Conservation (phyloP, 78 protist genomes). For the Dictyostelium purpureum region DNA sequence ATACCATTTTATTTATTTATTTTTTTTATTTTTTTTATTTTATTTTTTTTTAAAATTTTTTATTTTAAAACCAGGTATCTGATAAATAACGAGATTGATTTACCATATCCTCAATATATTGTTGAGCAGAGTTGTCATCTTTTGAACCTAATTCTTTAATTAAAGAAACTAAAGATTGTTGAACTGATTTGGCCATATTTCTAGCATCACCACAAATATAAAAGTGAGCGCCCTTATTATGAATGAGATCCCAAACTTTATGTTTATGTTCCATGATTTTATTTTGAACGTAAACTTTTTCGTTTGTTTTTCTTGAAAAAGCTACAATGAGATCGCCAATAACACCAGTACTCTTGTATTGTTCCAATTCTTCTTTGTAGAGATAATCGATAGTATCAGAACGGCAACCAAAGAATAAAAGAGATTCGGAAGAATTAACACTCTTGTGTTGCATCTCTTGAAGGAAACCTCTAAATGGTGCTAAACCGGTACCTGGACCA, state of each 20-base stretch:
- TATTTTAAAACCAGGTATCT: constrained; percentile 82
- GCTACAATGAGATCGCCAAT: constrained; percentile 52
- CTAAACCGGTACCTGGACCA: constrained; percentile 99
- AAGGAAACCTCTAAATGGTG: constrained; percentile 95
- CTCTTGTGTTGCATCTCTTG: constrained; percentile 65
- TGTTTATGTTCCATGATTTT: constrained; percentile 53
- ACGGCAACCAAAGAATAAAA: constrained; percentile 95
- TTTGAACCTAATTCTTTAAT: constrained; percentile 48
- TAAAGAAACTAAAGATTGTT: constrained; percentile 43
- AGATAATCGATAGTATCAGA: constrained; percentile 84
- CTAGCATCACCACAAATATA: constrained; percentile 87
- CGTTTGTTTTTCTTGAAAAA: constrained; percentile 66
- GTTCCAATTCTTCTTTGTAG: constrained; percentile 83
- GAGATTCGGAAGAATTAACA: neutral
- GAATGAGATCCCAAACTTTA: constrained; percentile 60
- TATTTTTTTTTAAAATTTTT: neutral
- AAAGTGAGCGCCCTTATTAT: constrained; percentile 62
- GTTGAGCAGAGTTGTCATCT: constrained; percentile 72
- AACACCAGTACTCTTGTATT: constrained; percentile 32
- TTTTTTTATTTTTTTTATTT: neutral
- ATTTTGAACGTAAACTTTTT: constrained; percentile 88
- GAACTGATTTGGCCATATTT: constrained; percentile 87
- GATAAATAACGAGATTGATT: constrained; percentile 42
- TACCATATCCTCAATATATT: constrained; percentile 54
- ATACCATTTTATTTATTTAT: no score